A percentile compares a stretch with the other conserved stretches of the same genome.
phyloP scores from a whole-genome alignment of 768 basidiomycete genomes.

The Lentinula lateritia region DNA sequence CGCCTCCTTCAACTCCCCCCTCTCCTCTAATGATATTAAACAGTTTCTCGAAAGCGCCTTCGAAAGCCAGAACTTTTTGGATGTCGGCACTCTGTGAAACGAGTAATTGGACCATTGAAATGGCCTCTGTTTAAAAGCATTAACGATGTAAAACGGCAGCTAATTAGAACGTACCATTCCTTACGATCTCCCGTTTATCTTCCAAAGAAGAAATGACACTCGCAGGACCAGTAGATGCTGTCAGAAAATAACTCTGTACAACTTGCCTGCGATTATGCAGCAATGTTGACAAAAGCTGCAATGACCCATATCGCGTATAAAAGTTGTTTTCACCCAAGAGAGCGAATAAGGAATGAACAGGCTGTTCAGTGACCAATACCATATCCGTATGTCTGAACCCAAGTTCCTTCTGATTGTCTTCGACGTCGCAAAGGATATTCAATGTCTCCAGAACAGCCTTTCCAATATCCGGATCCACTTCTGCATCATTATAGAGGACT shows the following conservation, averaged over 20 bases:
- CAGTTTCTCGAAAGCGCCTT: slow-evolving; percentile 93
- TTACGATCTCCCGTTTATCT: slow-evolving; percentile 83
- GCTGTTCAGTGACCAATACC: slow-evolving; percentile 66
- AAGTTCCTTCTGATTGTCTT: slow-evolving; percentile 53
- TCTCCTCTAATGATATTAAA: slow-evolving; percentile 85
- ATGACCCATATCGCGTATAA: slow-evolving; percentile 78
- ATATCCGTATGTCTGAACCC: slow-evolving; percentile 80
- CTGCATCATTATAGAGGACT: slow-evolving; percentile 81
- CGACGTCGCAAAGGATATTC: slow-evolving; percentile 76
- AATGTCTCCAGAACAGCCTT: slow-evolving; percentile 92
- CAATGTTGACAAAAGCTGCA: slow-evolving; percentile 77
- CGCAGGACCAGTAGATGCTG: slow-evolving; percentile 68
- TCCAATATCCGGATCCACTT: slow-evolving; percentile 86
- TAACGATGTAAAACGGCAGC: not conserved
- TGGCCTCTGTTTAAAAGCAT: slow-evolving; percentile 53
- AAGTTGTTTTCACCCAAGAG: slow-evolving; percentile 75
- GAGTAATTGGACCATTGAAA: slow-evolving; percentile 76
- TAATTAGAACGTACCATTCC: slow-evolving; percentile 59
- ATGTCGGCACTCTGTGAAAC: slow-evolving; percentile 87
- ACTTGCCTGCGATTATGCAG: slow-evolving; percentile 76
- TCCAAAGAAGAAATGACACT: slow-evolving; percentile 73
- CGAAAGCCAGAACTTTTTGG: slow-evolving; percentile 95
- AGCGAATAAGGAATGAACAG: slow-evolving; percentile 69
- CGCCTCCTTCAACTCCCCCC: slow-evolving; percentile 88
- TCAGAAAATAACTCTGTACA: slow-evolving; percentile 90